Evolutionary conservation across 495 filamentous ascomycete genomes (phyloP).

Genomic region (Penicillium chermesinum): DNA sequence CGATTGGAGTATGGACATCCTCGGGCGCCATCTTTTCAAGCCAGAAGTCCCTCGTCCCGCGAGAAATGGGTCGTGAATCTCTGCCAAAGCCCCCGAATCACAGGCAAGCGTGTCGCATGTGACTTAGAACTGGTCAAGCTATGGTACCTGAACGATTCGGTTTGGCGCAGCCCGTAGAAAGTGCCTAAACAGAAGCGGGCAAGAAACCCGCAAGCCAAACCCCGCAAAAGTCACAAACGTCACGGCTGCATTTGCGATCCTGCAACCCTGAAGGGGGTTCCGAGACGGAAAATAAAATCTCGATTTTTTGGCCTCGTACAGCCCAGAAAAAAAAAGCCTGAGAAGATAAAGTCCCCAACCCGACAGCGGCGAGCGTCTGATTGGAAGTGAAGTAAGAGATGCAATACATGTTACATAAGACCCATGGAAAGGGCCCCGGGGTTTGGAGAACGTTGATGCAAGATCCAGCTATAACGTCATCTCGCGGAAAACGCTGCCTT

Average conservation of each 20-base stretch:
- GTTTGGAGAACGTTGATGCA: neutral
- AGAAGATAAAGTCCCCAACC: neutral
- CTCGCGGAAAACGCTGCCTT: neutral
- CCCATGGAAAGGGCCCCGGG: neutral
- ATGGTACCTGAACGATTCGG: neutral
- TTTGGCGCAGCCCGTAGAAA: neutral
- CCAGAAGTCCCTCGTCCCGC: too few species aligned
- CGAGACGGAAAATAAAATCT: too few species aligned
- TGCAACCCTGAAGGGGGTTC: too few species aligned
- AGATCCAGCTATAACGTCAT: neutral
- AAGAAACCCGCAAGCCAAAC: conserved; percentile 6
- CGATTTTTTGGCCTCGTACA: too few species aligned
- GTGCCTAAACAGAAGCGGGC: conserved; percentile 1
- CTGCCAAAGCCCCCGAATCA: neutral
- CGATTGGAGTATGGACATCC: conserved; percentile 10
- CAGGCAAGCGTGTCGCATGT: neutral
- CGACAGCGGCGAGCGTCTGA: neutral
- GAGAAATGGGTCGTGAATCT: neutral
- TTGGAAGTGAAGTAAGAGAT: neutral
- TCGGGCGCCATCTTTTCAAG: too few species aligned
- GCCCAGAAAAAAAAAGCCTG: neutral
- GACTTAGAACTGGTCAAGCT: neutral
- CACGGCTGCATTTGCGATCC: too few species aligned
- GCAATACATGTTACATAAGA: neutral
- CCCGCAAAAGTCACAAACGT: conserved; percentile 13